Evolutionary conservation across 2,329 filamentous ascomycete genomes (phyloP), one percentile per base, ranked within the genome.

Genomic region (Trichothecium sympodiale): DNA sequence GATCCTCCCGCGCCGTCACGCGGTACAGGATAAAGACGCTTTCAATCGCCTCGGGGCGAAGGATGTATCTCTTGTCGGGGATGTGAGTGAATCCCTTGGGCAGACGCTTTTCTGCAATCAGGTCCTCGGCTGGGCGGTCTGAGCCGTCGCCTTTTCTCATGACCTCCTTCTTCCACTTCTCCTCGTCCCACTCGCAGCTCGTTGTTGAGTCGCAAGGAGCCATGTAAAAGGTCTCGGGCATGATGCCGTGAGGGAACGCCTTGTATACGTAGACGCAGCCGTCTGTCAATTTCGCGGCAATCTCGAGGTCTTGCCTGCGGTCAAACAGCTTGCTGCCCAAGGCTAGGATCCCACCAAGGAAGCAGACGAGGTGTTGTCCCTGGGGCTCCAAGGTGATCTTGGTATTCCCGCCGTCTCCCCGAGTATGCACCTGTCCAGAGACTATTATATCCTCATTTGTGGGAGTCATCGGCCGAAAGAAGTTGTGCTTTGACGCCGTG

Each of bases 401-500:
- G 13, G 9, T 26, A 13, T 34, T 27, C 9, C 36, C 29, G 27
- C 34, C 28, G 5, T 35, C 33, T 5, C 13, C 25, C 8, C 26
- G 18, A 14, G 12, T 27, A 12, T 65, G 62, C 4, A 31, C 36
- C 8, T 29, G 28, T 8, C 61, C 77, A 0, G 74, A 62, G n/a
- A 83, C 63, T 6, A 87, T 63, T 5, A 87, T 71, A 41, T 86
- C 72, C 1, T 67, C 38, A 16, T 38, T 32, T 13, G 31, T 35
- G 8, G 38, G 38, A 6, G 74, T 64, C 67, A 83, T 77, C 1
- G 83, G 83, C 2, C 77, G 71, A 58, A 80, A 87, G 34, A 89
- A 67, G 2, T 88, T 57, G 41, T 83, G 59, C 37, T 74, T 56
- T 14, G 71, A 69, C 2, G 73, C 72, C 0, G 71, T 65, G n/a